A percentile compares a stretch with the other conserved stretches of the same genome.
Conservation (phyloP, 2,329 filamentous ascomycete species). For the Verticillium nonalfalfae region DNA sequence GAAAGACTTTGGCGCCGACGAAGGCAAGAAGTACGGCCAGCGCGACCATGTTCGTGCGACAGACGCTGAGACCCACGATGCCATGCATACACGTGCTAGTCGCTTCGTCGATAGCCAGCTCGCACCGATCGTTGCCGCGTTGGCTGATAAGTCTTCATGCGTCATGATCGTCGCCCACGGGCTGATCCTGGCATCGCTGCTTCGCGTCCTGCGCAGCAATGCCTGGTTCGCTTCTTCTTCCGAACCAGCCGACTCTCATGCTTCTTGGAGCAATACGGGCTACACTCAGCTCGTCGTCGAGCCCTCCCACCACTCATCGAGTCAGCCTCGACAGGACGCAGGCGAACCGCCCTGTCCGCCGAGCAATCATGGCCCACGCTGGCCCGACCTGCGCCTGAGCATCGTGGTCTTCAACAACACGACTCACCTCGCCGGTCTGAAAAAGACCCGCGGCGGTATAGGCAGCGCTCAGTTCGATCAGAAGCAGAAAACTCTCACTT, state of each 20-base stretch:
- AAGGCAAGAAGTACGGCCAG: conserved; percentile 53
- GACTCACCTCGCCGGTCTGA: conserved; percentile 66
- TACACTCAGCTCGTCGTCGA: conserved; percentile 27
- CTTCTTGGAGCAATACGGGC: conserved; percentile 48
- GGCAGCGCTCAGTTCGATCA: conserved; percentile 72
- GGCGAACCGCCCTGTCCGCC: neutral
- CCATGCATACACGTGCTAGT: conserved; percentile 59
- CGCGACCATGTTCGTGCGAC: conserved; percentile 16
- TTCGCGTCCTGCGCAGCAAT: conserved; percentile 38
- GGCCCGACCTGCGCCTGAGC: conserved; percentile 32
- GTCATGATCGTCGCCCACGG: conserved; percentile 77
- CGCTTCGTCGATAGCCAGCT: conserved; percentile 62
- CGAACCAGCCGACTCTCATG: conserved; percentile 17
- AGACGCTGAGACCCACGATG: conserved; percentile 57
- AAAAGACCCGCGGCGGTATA: conserved; percentile 75
- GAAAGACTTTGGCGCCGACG: conserved; percentile 66
- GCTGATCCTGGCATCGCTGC: conserved; percentile 67
- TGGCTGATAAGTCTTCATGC: conserved; percentile 1
- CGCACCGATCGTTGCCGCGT: conserved; percentile 37
- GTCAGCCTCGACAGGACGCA: neutral
- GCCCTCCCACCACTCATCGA: neutral
- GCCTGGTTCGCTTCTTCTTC: conserved; percentile 11
- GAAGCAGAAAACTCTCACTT: conserved; percentile 67
- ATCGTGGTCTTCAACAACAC: conserved; percentile 62
- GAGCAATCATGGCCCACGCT: conserved; percentile 19